Evolutionary conservation across 176 grass and related monocot species (phyloP).

Genomic region (Raddia guianensis): DNA sequence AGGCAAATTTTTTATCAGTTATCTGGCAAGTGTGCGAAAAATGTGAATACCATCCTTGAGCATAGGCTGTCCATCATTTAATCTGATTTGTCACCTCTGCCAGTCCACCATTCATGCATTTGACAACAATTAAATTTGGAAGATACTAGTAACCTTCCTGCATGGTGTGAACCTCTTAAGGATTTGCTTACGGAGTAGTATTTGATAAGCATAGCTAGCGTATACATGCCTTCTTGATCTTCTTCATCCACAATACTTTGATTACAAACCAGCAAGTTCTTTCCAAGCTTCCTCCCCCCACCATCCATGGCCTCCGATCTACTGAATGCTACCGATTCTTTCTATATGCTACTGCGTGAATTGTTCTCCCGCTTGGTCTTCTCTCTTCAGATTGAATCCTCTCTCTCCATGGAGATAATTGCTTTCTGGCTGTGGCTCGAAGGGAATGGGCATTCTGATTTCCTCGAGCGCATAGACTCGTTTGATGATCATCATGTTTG

Average conservation of each 20-base stretch:
- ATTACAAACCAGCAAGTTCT: neutral
- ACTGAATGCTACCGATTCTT: neutral
- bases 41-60: slow-evolving; percentile 42
- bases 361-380: slow-evolving; percentile 55
- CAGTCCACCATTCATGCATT: slow-evolving; percentile 18
- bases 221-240: neutral
- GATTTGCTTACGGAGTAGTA: neutral
- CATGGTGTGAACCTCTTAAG: neutral
- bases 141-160: neutral
- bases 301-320: slow-evolving; percentile 24
- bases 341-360: slow-evolving; percentile 22
- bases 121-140: slow-evolving; percentile 23
- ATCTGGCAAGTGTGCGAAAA: neutral
- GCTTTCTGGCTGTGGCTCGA: slow-evolving; percentile 73
- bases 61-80: slow-evolving; percentile 25
- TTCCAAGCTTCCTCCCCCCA: neutral
- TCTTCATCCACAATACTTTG: neutral
- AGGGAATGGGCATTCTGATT: slow-evolving; percentile 26
- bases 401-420: slow-evolving; percentile 54
- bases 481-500: neutral
- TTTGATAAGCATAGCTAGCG: neutral
- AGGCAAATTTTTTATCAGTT: neutral
- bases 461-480: neutral
- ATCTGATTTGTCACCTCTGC: slow-evolving; percentile 27
- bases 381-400: slow-evolving; percentile 42